Conservation (phyloP, 2,329 filamentous ascomycete genomes). For the Zalaria sp. region DNA sequence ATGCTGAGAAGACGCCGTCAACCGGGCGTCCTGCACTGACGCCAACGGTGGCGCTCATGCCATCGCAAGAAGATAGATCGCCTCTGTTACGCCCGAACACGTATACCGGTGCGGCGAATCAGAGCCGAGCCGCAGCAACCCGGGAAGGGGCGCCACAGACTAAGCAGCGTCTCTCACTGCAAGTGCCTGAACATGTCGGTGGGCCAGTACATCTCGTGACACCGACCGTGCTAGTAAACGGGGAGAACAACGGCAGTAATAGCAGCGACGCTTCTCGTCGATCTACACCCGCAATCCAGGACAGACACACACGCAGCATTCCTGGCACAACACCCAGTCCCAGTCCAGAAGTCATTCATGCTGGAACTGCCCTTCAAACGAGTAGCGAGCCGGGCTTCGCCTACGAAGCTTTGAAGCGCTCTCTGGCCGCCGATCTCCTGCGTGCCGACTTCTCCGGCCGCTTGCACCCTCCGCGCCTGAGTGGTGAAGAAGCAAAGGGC, state of each 20-base stretch:
- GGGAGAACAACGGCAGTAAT: conserved; percentile 20
- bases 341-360: background rate
- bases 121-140: conserved; percentile 2
- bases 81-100: conserved; percentile 20
- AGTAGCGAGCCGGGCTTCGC: conserved; percentile 12
- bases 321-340: background rate
- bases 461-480: conserved; percentile 18
- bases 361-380: background rate
- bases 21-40: background rate
- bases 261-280: conserved; percentile 5
- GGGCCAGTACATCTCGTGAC: conserved; percentile 51
- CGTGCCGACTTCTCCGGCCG: conserved; percentile 29
- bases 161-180: conserved; percentile 22
- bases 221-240: conserved; percentile 40
- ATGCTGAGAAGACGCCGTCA: conserved; percentile 6
- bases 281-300: background rate
- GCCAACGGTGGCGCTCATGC: conserved; percentile 2
- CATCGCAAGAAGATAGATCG: conserved; percentile 7
- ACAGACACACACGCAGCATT: background rate
- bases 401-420: conserved; percentile 29
- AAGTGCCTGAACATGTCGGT: conserved; percentile 47
- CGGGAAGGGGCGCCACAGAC: conserved; percentile 1
- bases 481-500: conserved; percentile 31
- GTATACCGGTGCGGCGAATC: conserved; percentile 12
- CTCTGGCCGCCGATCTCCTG: conserved; percentile 31